Evolutionary conservation across 2,329 filamentous ascomycete genomes (phyloP).

Genomic region (Pseudopyricularia cyperi): DNA sequence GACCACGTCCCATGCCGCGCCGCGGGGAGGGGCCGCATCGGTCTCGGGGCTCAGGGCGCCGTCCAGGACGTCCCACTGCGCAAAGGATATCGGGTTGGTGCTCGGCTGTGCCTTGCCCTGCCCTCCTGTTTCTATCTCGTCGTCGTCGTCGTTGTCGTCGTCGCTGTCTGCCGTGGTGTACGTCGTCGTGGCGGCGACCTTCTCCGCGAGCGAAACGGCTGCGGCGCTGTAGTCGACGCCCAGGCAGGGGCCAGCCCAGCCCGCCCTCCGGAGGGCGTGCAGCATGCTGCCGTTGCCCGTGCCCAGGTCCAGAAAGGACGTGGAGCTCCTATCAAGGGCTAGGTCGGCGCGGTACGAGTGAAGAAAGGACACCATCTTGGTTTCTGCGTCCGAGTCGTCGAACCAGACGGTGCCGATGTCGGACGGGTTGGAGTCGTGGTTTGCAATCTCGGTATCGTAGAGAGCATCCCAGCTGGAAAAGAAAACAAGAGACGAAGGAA

Average conservation of each 20-base stretch:
- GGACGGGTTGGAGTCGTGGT: conserved; percentile 56
- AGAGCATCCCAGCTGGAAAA: conserved; percentile 57
- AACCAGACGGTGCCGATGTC: conserved; percentile 95
- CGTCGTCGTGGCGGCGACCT: conserved; percentile 34
- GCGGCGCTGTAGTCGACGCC: conserved; percentile 78
- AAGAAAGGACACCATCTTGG: conserved; percentile 63
- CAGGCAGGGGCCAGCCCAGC: conserved; percentile 57
- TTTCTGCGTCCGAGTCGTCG: conserved; percentile 78
- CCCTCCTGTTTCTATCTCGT: conserved; percentile 13
- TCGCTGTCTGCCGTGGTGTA: conserved; percentile 2
- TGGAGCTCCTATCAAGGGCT: conserved; percentile 16
- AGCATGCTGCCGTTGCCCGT: conserved; percentile 90
- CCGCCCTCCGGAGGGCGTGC: conserved; percentile 57
- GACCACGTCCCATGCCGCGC: conserved; percentile 68
- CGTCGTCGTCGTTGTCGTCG: conserved; percentile 1
- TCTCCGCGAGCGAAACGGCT: conserved; percentile 61
- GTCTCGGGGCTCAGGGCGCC: conserved; percentile 23
- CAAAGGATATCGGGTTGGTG: conserved; percentile 24
- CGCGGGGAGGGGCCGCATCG: conserved; percentile 1
- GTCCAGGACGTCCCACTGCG: conserved; percentile 51
- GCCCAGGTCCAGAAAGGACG: conserved; percentile 68
- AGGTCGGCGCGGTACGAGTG: conserved; percentile 16
- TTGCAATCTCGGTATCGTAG: conserved; percentile 58
- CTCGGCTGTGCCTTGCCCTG: background rate
- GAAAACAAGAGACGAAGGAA: too few species aligned